Evolutionary conservation across 129 eudicot genomes (phyloP).

Genomic region (Kitagawia praeruptora): DNA sequence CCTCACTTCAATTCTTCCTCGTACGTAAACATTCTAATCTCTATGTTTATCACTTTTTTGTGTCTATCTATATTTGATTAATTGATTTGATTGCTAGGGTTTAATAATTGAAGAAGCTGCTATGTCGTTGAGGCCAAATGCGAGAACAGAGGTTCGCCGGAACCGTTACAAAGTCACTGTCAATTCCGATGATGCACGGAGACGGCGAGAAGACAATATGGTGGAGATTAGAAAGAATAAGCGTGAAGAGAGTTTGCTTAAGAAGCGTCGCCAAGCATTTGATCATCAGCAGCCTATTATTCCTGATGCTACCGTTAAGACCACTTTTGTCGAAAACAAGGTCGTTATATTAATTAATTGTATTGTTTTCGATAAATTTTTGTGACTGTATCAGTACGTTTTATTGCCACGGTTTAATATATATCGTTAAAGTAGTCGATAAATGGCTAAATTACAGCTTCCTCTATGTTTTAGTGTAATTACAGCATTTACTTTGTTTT

Average conservation of each 20-base stretch:
- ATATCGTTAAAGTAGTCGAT: background rate
- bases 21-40: too few relatives aligned
- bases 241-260: slow-evolving; percentile 50
- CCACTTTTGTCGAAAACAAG: slow-evolving; percentile 30
- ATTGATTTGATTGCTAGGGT: background rate
- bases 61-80: background rate
- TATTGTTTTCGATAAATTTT: background rate
- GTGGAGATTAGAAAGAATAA: slow-evolving; percentile 51
- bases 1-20: too few relatives aligned
- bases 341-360: slow-evolving; percentile 4
- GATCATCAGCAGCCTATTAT: slow-evolving; percentile 5
- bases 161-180: slow-evolving; percentile 52
- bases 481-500: too few relatives aligned
- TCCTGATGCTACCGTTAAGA: slow-evolving; percentile 9
- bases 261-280: slow-evolving; percentile 49
- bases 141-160: slow-evolving; percentile 43
- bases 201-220: slow-evolving; percentile 49
- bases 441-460: background rate
- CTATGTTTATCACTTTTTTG: too few relatives aligned
- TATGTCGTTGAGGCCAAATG: slow-evolving; percentile 50
- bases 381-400: too few relatives aligned
- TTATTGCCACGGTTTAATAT: too few relatives aligned
- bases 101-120: background rate
- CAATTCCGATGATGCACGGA: slow-evolving; percentile 44
- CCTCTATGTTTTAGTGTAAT: background rate